A percentile compares a stretch with the other conserved stretches of the same genome.
These are phyloP conservation scores for Triticum timopheevii DNA, from an alignment of 176 grass and related monocot species.

Conservation along the genomic window DNA sequence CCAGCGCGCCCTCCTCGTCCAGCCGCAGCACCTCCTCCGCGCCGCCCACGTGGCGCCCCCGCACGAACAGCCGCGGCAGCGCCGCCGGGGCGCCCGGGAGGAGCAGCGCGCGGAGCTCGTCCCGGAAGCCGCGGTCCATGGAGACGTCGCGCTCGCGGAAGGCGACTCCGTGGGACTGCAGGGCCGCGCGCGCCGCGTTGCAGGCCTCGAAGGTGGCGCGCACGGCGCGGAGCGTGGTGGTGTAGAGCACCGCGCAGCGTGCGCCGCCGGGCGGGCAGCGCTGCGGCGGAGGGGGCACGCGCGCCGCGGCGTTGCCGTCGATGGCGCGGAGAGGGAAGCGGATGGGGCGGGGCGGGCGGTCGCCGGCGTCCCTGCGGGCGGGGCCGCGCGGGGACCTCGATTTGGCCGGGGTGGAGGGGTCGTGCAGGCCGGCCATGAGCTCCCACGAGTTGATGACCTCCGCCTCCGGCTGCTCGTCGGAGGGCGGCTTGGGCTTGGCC, in stretches of 20 bases:
- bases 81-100: no score
- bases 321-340: neutral
- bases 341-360: neutral
- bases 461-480: neutral
- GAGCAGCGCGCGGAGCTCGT: slow-evolving; percentile 22
- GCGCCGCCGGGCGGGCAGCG: neutral
- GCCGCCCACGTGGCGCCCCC: slow-evolving; percentile 36
- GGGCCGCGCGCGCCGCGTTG: slow-evolving; percentile 53
- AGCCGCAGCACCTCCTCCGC: slow-evolving; percentile 38
- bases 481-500: neutral
- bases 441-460: slow-evolving; percentile 83
- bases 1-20: neutral
- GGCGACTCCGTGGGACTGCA: slow-evolving; percentile 26
- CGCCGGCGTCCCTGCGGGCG: slow-evolving; percentile 3
- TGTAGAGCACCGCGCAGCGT: neutral
- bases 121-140: neutral
- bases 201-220: slow-evolving; percentile 72
- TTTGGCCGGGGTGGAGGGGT: slow-evolving; percentile 41
- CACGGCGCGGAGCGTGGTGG: slow-evolving; percentile 50
- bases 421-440: slow-evolving; percentile 70
- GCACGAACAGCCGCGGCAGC: slow-evolving; percentile 28
- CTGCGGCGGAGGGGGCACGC: neutral
- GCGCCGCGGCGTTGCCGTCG: neutral
- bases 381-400: neutral
- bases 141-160: neutral